phyloP scores from a whole-genome alignment of 202 grass and related monocot species.

The Panicum virgatum region DNA sequence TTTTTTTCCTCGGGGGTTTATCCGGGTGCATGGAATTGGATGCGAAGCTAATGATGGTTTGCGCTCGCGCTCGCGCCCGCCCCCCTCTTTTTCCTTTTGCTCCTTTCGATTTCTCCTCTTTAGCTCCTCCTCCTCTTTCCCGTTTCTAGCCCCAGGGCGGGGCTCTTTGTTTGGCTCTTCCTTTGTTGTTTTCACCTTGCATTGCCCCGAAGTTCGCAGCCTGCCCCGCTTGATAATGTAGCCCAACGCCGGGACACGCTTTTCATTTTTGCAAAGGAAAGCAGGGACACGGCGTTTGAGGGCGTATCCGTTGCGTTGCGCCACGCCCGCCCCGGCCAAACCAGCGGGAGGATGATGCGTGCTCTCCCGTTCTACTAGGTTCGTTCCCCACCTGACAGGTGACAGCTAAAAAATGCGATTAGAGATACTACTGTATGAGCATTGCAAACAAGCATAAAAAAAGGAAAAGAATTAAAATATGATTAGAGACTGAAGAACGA shows the following conservation, averaged over 20 bases:
- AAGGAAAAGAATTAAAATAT: too few relatives aligned
- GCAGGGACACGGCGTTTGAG: constrained; percentile 12
- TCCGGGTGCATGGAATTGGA: background rate
- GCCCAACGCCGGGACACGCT: background rate
- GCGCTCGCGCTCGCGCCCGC: background rate
- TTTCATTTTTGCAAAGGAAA: constrained; percentile 31
- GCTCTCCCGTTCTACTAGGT: too few relatives aligned
- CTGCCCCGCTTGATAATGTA: constrained; percentile 9
- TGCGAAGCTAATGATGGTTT: background rate
- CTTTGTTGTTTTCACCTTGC: background rate
- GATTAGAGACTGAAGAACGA: too few relatives aligned
- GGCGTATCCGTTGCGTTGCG: background rate
- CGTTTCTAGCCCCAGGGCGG: background rate
- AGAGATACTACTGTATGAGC: too few relatives aligned
- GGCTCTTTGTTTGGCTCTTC: constrained; percentile 23
- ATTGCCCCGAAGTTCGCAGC: constrained; percentile 10
- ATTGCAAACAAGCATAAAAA: too few relatives aligned
- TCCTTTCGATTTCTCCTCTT: constrained; percentile 37
- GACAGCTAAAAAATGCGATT: too few relatives aligned
- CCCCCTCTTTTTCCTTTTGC: constrained; percentile 40
- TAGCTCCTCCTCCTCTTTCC: background rate
- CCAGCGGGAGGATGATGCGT: too few relatives aligned
- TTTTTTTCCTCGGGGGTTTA: background rate
- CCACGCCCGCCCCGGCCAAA: too few relatives aligned
- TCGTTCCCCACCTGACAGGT: too few relatives aligned